Evolutionary conservation across 106 monocot species (phyloP).

Genomic region (Acorus calamus): DNA sequence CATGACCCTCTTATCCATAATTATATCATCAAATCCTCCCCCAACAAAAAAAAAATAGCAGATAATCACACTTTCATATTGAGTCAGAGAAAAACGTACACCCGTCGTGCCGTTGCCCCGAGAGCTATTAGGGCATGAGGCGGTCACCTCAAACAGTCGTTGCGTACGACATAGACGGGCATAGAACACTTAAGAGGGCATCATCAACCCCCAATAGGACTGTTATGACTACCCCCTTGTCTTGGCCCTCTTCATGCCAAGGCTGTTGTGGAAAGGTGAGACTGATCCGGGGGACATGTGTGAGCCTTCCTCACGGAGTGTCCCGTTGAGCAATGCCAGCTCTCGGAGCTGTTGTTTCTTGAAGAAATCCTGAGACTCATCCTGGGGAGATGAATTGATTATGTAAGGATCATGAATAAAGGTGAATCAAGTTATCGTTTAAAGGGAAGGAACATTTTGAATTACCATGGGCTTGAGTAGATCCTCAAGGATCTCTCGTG

Average conservation of each 20-base stretch:
- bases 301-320: constrained; percentile 69
- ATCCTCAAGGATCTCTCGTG: constrained; percentile 81
- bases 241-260: constrained; percentile 91
- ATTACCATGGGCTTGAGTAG: constrained; percentile 88
- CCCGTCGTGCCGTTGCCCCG: constrained; percentile 7
- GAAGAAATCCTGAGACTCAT: constrained; percentile 86
- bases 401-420: neutral
- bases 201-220: neutral
- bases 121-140: constrained; percentile 5
- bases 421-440: neutral
- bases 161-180: neutral
- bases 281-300: constrained; percentile 52
- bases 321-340: constrained; percentile 87
- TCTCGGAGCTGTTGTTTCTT: constrained; percentile 97
- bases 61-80: no score
- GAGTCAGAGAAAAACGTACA: neutral
- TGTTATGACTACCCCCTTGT: constrained; percentile 39
- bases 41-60: no score
- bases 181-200: neutral
- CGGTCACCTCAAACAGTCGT: constrained; percentile 8
- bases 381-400: constrained; percentile 24
- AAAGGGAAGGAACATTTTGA: neutral
- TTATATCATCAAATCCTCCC: no score
- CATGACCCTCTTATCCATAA: no score
- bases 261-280: constrained; percentile 80